Percentiles rank a stretch among this genome's conserved stretches.
phyloP scores from a whole-genome alignment of 495 filamentous ascomycete genomes.

The Cercophora samala region DNA sequence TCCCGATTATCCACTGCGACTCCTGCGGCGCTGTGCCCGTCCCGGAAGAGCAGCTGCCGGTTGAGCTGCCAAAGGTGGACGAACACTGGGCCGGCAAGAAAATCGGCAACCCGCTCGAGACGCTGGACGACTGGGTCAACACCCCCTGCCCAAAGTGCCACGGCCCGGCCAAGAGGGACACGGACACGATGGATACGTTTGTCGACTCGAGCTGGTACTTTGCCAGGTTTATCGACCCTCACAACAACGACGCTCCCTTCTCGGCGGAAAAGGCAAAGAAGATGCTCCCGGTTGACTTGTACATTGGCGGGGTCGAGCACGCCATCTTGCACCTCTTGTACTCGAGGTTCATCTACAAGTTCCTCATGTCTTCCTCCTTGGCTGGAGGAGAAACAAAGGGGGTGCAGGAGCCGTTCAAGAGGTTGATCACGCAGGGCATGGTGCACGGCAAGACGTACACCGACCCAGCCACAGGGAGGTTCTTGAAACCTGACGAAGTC shows the following conservation, averaged over 20 bases:
- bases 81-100: slow-evolving; percentile 65
- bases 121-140: slow-evolving; percentile 68
- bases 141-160: slow-evolving; percentile 71
- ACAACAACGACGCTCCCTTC: slow-evolving; percentile 61
- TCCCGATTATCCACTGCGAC: slow-evolving; percentile 81
- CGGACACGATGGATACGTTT: slow-evolving; percentile 95
- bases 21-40: slow-evolving; percentile 78
- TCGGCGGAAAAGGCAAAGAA: slow-evolving; percentile 52
- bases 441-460: slow-evolving; percentile 82
- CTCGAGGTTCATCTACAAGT: slow-evolving; percentile 86
- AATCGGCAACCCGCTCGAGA: slow-evolving; percentile 72
- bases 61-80: slow-evolving; percentile 67
- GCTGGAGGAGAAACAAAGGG: slow-evolving; percentile 23
- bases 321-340: slow-evolving; percentile 91
- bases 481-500: slow-evolving; percentile 75
- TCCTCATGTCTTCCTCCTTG: slow-evolving; percentile 57
- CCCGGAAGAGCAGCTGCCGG: slow-evolving; percentile 69
- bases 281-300: slow-evolving; percentile 72
- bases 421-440: slow-evolving; percentile 84
- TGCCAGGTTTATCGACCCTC: slow-evolving; percentile 69
- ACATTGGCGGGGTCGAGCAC: slow-evolving; percentile 85
- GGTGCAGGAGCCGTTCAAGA: slow-evolving; percentile 68
- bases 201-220: slow-evolving; percentile 94
- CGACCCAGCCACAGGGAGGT: slow-evolving; percentile 69
- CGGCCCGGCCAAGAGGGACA: slow-evolving; percentile 70